Evolutionary conservation across 345 rosid genomes (phyloP), one percentile per base, ranked within the genome.

Genomic region (Salix exigua): DNA sequence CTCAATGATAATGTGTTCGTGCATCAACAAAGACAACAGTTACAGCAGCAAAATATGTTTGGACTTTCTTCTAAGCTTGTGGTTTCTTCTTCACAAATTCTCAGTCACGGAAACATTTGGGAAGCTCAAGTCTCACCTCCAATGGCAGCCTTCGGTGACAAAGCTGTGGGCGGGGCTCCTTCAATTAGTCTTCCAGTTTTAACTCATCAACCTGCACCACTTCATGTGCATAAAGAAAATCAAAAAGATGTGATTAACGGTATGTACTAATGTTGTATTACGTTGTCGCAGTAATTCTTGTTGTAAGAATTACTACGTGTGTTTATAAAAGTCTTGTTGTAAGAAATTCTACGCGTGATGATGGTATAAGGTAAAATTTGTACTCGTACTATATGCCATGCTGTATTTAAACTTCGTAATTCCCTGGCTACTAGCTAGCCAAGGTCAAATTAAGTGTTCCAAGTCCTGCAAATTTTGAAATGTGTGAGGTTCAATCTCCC

Each of bases 1-100:
- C 81, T 89, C 76, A 85, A 89, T 25, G 98, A 90, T 14, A 83
- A 79, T 70, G 51, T 80, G 30, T 84, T 88, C 38, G 63, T 53
- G 33, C 64, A 17, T 66, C 88, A 77, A 55, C 81, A 77, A n/a
- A 82, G 68, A 5, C 74, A 70, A 4, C 74, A 53, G 8, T 50
- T 31, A 13, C 66, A 70, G 18, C 68, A 67, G 6, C 30, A 38
- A 19, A 33, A 35, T 48, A 12, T 62, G 58, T 6, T 21, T 23
- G 72, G n/a, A 25, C 35, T 71, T 7, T 61, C 68, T 35, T n/a
- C n/a, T 17, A 48, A 51, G 21, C 48, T 30, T 23, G 9, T 73
- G 23, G 51, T 64, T 18, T 31, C 80, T 25, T 66, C 75, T 61
- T 14, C 70, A 23, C 70, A 77, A 28, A 7, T 10, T 62, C 13